Evolutionary conservation across 768 basidiomycete genomes (phyloP).

Genomic region (Lentinula sp.): DNA sequence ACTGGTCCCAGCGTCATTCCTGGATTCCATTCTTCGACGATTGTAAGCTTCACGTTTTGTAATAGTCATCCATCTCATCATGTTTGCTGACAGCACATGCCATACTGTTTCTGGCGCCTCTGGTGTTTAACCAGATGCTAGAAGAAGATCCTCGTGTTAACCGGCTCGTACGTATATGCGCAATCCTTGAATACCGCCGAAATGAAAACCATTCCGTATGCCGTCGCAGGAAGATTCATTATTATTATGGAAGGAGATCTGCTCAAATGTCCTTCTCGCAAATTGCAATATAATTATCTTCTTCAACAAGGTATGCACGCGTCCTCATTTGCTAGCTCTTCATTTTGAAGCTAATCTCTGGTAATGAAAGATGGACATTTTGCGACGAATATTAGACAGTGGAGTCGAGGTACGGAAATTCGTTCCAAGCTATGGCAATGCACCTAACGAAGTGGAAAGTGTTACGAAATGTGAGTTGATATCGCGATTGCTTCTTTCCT

Average conservation of each 20-base stretch:
- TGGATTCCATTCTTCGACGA: slow-evolving; percentile 82
- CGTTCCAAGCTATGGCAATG: slow-evolving; percentile 56
- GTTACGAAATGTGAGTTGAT: slow-evolving; percentile 55
- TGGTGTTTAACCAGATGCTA: slow-evolving; percentile 68
- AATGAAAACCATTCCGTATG: neutral
- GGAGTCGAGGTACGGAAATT: slow-evolving; percentile 53
- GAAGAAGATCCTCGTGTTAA: slow-evolving; percentile 65
- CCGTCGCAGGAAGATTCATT: slow-evolving; percentile 65
- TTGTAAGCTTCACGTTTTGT: slow-evolving; percentile 23
- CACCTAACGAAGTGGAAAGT: slow-evolving; percentile 49
- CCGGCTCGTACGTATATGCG: slow-evolving; percentile 40
- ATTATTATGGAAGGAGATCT: slow-evolving; percentile 64
- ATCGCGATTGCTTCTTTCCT: neutral
- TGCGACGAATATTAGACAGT: slow-evolving; percentile 46
- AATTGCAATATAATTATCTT: slow-evolving; percentile 67
- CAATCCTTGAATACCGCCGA: neutral
- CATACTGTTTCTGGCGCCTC: slow-evolving; percentile 76
- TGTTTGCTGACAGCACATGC: slow-evolving; percentile 46
- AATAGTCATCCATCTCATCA: neutral
- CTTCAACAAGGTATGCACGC: slow-evolving; percentile 56
- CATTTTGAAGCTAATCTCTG: neutral
- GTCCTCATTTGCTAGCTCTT: neutral
- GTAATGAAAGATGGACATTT: slow-evolving; percentile 46
- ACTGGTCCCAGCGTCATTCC: slow-evolving; percentile 38
- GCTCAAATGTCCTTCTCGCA: slow-evolving; percentile 53